These are phyloP conservation scores for Silene latifolia DNA, from an alignment of 148 eudicot species.

Conservation along the genomic window DNA sequence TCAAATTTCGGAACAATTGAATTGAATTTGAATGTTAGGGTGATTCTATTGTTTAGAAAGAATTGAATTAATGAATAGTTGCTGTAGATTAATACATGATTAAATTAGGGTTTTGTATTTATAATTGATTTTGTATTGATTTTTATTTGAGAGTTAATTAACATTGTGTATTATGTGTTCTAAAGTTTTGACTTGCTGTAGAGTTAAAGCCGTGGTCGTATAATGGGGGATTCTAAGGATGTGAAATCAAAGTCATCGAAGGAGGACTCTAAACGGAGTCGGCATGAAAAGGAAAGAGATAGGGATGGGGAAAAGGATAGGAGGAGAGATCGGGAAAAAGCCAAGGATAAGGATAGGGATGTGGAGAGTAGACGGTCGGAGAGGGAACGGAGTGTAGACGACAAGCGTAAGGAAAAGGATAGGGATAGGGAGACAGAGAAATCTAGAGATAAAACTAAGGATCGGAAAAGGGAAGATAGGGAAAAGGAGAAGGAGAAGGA, in stretches of 20 bases:
- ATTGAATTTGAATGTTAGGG: too few relatives aligned
- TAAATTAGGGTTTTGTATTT: neutral
- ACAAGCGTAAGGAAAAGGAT: conserved; percentile 17
- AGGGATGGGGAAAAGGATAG: conserved; percentile 23
- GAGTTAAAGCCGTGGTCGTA: conserved; percentile 2
- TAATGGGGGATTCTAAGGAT: conserved; percentile 35
- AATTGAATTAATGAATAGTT: too few relatives aligned
- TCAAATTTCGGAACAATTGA: neutral
- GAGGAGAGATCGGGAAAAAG: conserved; percentile 16
- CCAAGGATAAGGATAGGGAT: conserved; percentile 21
- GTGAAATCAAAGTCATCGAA: conserved; percentile 37
- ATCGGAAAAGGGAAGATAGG: conserved; percentile 15
- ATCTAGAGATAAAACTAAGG: conserved; percentile 4
- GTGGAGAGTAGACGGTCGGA: conserved; percentile 20
- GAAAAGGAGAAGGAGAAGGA: conserved; percentile 23
- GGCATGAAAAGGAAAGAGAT: conserved; percentile 27
- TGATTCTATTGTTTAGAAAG: too few relatives aligned
- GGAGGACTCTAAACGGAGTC: conserved; percentile 34
- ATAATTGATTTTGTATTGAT: neutral
- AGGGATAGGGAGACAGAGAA: conserved; percentile 18
- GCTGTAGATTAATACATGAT: too few relatives aligned
- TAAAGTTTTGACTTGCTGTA: neutral
- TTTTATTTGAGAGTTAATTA: neutral
- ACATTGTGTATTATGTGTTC: neutral
- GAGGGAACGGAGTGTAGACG: conserved; percentile 21